Conservation (phyloP, 1,284 basidiomycete species). For the Erythrobasidium hasegawianum region DNA sequence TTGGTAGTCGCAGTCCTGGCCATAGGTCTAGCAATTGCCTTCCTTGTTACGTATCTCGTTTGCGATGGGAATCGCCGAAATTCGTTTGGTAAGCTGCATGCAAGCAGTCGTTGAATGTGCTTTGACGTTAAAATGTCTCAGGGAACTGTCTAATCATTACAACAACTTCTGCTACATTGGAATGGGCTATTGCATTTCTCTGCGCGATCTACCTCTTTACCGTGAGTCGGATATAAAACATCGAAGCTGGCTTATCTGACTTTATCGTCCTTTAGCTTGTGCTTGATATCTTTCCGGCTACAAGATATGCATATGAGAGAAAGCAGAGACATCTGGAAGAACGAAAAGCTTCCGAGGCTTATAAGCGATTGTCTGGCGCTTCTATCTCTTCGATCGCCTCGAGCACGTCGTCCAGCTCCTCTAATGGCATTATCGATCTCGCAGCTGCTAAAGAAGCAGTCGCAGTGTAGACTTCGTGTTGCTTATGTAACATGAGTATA, state of each 20-base stretch:
- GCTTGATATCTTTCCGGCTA: conserved; percentile 49
- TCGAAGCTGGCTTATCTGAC: conserved; percentile 47
- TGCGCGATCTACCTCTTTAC: conserved; percentile 50
- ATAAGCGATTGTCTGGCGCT: neutral
- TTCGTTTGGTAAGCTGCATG: conserved; percentile 12
- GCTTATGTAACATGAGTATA: no score
- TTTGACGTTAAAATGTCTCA: no score
- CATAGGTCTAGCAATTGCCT: conserved; percentile 52
- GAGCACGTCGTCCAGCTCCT: no score
- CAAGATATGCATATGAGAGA: conserved; percentile 36
- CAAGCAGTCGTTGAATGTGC: conserved; percentile 4
- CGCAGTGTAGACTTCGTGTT: no score
- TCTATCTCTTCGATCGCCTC: no score
- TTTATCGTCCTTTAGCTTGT: conserved; percentile 48
- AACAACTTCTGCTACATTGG: conserved; percentile 51
- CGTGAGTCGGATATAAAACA: conserved; percentile 33
- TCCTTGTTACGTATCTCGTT: conserved; percentile 51
- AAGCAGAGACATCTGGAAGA: neutral
- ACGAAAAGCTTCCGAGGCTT: neutral
- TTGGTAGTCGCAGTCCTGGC: conserved; percentile 51
- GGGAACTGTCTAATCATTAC: conserved; percentile 51
- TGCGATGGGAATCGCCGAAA: conserved; percentile 42
- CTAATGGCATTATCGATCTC: no score
- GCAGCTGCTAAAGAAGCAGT: no score
- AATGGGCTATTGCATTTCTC: conserved; percentile 50